Evolutionary conservation across 2,329 filamentous ascomycete genomes (phyloP), one percentile per base, ranked within the genome.

Genomic region (Rugonectria rugulosa): DNA sequence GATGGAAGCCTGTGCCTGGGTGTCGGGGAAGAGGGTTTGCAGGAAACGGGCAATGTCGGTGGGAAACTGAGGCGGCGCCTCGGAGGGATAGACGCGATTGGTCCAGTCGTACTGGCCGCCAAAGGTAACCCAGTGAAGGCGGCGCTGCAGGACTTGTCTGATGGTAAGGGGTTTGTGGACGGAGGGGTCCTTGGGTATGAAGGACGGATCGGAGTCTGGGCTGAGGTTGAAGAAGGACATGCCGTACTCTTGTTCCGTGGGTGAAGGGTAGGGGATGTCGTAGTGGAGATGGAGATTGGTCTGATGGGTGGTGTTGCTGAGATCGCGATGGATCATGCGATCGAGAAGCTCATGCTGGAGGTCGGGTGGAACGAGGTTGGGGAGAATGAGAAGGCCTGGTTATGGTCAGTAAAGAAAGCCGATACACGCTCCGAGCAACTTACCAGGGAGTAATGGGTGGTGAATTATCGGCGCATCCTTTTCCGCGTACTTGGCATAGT

Each of bases 101-200:
- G 92, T 96, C 95, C 94, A 98, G 76, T 98, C 91, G 73, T 98
- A 98, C 72, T 98, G 95, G 0, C 92, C 94, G 44, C 95, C 95
- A 3, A 99, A 83, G 0, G 94, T 98, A 36, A 96, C 85, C 95
- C 95, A 99, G 64, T 94, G 91, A 20, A 98, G 82, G 59, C 91
- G 93, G 60, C 88, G 89, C 53, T 88, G 84, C 37, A 98, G 79
- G 24, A 94, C 85, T 67, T 88, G 87, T 43, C 83, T 79, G 48
- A 90, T 79, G 2, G 84, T 82, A 9, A 97, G 78, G 3, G 91
- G 81, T 57, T 88, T 90, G 74, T 97, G 93, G n/a, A 92, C 75
- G 1, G 72, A 61, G 1, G 89, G 79, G 66, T 96, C 87, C 50
- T 90, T 89, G 6, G 94, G 91, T 21, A 60, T 70, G 66, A 88